Conservation (phyloP, 176 grass and related monocot genomes). For the Bothriochloa decipiens region DNA sequence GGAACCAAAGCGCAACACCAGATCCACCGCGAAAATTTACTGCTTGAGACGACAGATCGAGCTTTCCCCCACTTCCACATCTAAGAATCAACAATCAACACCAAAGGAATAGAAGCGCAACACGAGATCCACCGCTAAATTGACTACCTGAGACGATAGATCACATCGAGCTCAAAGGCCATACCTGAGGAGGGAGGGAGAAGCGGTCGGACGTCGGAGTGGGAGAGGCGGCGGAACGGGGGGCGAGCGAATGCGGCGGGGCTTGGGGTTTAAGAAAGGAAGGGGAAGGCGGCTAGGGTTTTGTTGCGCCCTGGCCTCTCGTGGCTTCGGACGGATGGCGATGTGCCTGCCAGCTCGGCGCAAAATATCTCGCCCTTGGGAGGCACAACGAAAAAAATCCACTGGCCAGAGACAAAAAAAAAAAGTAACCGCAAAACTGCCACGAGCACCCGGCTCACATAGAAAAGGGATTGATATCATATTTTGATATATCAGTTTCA, state of each 20-base stretch:
- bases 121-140: not conserved
- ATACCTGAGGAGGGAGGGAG: slow-evolving; percentile 21
- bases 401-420: too few relatives aligned
- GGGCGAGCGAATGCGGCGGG: not conserved
- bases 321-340: not conserved
- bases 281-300: slow-evolving; percentile 57
- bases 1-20: not conserved
- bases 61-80: not conserved
- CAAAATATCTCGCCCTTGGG: slow-evolving; percentile 38
- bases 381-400: not conserved
- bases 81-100: not conserved
- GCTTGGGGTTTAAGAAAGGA: slow-evolving; percentile 47
- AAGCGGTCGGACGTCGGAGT: not conserved
- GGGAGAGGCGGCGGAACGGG: not conserved
- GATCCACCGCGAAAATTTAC: not conserved
- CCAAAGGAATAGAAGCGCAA: not conserved
- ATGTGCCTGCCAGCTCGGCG: not conserved
- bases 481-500: not conserved
- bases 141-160: not conserved
- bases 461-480: not conserved
- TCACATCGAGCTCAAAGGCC: not conserved
- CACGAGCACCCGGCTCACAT: not conserved
- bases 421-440: not conserved
- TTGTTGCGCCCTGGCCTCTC: not conserved
- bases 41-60: not conserved